Base-by-base conservation (phyloP, 805 yeast species). In the Diddensiella transvaalensis region DNA sequence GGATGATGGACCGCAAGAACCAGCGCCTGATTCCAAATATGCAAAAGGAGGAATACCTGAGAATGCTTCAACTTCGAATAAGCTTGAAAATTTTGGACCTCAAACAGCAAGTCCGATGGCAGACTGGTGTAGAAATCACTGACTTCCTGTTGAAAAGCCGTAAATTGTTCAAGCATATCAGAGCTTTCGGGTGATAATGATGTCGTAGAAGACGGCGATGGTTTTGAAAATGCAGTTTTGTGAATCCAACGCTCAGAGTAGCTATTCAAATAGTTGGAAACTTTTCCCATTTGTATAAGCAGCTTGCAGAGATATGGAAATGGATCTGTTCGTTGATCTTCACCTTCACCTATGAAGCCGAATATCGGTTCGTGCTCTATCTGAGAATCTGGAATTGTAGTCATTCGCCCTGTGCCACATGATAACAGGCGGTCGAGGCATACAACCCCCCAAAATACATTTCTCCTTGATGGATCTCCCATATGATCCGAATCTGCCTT, bases 1-100 rank as follows among this genome's bases (percentile, higher is more conserved):
- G 64, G 64, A 24, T 60, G 58, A 38, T 60, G 59, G 11, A 60
- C 60, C 1, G 64, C 63, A n/a, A 60, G 49, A 15, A 60, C 60
- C 17, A 59, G 40, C 4, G 64, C 64, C 33, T 60, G 64, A 42
- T 55, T 56, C 64, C 64, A 60, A 2, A 52, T 46, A 26, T 60
- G 64, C 36, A 60, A 37, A 4, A 56, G 49, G 13, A 60, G 44
- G 23, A 60, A 58, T n/a, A 57, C 60, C 38, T 57, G 64, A 4
- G 59, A 48, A 22, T 57, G 55, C 4, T 46, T 21, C 11, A 60
- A 47, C 10, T 49, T 48, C 3, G 60, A 55, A 38, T 54, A 58
- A 29, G 52, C 50, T 32, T 60, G 62, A 46, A 60, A 60, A 24
- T 60, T 58, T 29, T 50, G 54, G 3, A 59, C 64, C 32, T 56